Base-by-base conservation (phyloP, 495 filamentous ascomycete species). In the Neurospora tetrasperma region DNA sequence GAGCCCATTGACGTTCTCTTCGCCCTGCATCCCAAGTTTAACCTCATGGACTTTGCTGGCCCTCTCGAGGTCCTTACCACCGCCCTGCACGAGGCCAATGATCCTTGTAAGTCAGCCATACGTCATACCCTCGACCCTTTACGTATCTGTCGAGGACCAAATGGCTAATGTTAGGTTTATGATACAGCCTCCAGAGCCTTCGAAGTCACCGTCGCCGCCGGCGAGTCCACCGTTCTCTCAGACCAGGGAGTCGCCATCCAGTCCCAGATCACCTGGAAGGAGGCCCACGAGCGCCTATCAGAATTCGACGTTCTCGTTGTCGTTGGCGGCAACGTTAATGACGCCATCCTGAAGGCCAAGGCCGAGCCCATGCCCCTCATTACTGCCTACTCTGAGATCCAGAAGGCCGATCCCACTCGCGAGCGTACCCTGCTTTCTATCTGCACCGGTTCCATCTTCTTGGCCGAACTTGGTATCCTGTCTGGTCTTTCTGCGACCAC, bases 351-450 rank as follows among this genome's bases (percentile, higher is more conserved):
- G 71, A 86, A 90, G 78, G 76, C 83, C 73, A 87, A 89, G 77
- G 79, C 80, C 48, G 88, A 93, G 77, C 90, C 90, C 39, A 81
- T 91, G 70, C 78, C 82, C 69, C 82, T 91, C 74, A 90, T 92
- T 86, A 83, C 85, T 70, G 88, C 89, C 73, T 93, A 86, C 76
- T 85, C 88, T 72, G 88, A 91, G 76, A 80, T 92, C 70, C 91
- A 92, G 81, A 84, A 87, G 79, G 86, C 85, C 71, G 88, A 92
- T 76, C 90, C 91, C 2, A 84, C 81, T 77, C 88, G 88, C 74
- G 91, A 92, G 83, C 90, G 92, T 69, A 90, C 91, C 4, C 78
- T 95, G 72, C 82, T 94, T 75, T 91, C 91, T 72, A 83, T 96
- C 83, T 92, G 90, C 84, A 93, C 91, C 39, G 93, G 92, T 18